Evolutionary conservation across 257 asterid genomes (phyloP).

Genomic region (Fraxinus americana): DNA sequence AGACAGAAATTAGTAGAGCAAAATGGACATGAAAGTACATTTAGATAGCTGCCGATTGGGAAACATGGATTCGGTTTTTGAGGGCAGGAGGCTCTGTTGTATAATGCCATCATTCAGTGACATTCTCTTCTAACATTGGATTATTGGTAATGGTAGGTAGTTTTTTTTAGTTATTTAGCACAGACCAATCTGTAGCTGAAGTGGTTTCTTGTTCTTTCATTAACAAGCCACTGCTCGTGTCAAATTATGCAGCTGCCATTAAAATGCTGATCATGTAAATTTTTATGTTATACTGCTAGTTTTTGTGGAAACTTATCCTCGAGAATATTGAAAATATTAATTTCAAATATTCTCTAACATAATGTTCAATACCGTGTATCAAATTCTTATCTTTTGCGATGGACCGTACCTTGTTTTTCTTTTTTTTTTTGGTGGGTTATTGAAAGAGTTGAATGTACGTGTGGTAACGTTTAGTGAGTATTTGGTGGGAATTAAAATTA

Average conservation of each 20-base stretch:
- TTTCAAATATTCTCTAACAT: too few relatives aligned
- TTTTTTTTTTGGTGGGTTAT: too few relatives aligned
- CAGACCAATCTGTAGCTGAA: neutral
- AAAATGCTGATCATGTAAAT: neutral
- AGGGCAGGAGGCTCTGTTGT: neutral
- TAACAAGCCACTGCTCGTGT: neutral
- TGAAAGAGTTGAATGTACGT: too few relatives aligned
- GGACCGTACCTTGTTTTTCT: too few relatives aligned
- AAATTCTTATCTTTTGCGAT: too few relatives aligned
- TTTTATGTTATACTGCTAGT: neutral
- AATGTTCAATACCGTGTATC: too few relatives aligned
- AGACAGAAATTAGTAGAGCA: neutral
- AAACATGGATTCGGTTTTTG: neutral
- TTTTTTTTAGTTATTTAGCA: neutral
- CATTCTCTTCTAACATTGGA: neutral
- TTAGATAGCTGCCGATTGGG: neutral
- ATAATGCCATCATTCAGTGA: neutral
- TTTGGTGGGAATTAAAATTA: too few relatives aligned
- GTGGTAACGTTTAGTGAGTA: too few relatives aligned
- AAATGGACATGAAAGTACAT: neutral
- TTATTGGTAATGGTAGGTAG: neutral
- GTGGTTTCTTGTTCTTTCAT: neutral
- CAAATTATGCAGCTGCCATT: neutral
- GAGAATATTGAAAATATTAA: too few relatives aligned
- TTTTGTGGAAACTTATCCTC: too few relatives aligned